Evolutionary conservation across 1,284 basidiomycete species (phyloP), one percentile per base, ranked within the genome.

Genomic region (Phenoliferia sp.): DNA sequence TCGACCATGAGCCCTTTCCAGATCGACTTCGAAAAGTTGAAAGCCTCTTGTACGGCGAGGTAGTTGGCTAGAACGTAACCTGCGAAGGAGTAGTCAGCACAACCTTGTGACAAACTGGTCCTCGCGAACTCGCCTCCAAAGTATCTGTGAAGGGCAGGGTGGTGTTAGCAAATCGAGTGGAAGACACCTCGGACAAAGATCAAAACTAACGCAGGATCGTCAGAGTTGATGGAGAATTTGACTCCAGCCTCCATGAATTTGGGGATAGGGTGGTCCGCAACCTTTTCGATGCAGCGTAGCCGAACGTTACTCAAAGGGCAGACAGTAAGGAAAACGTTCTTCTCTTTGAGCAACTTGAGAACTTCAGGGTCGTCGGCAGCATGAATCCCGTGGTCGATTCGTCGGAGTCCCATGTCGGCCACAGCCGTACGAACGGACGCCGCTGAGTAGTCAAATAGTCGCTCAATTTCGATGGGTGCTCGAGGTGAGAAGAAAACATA

Each of bases 151-250:
- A 35, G 4, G 3, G n/a, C n/a, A 33, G 1, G 26, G 19, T 4
- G 4, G 34, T 15, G 22, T 54, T 22, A 57, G 52, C 22, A 0
- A 58, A 39, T 22, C 5, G 6, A 17, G 28, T 26, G 5, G 9
- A 52, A 19, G 48, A 52, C 17, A 5, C 19, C n/a, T n/a, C n/a
- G n/a, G n/a, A 62, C 28, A 16, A 31, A 16, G 19, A 0, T 9
- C 16, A 26, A n/a, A 10, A 39, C 4, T 57, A 61, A 75, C 2
- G 73, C 65, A 7, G 75, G 75, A 64, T 76, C 75, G 59, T 76
- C 75, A 19, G 68, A 69, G 61, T 76, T 76, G 66, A 76, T 64
- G 3, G 70, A 72, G 65, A 76, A 76, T 55, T 64, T 68, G 39
- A 76, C 65, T 3, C 74, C 75, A 9, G 63, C 60, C 31, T 69